A percentile compares a stretch with the other conserved stretches of the same genome.
phyloP scores from a whole-genome alignment of 148 eudicot genomes.

The Rhododendron ovatum region DNA sequence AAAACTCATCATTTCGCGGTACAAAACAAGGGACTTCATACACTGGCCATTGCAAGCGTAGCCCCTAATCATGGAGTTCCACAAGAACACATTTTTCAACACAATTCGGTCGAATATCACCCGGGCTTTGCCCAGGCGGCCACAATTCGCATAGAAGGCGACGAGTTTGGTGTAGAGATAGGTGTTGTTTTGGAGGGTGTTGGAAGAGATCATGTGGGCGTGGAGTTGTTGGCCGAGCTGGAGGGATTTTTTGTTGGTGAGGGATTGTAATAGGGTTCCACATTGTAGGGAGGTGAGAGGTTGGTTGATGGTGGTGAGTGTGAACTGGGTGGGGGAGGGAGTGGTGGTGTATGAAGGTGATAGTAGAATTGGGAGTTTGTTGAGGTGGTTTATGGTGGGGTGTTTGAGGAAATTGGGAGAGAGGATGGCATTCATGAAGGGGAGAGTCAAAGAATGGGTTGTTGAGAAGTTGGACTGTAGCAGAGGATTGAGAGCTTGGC shows the following conservation, averaged over 20 bases:
- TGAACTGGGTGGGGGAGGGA: background rate
- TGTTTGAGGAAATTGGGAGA: background rate
- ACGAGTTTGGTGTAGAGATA: constrained; percentile 15
- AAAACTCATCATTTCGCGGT: constrained; percentile 7
- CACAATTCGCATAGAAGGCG: constrained; percentile 16
- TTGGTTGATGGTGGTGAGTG: background rate
- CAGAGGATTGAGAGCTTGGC: background rate
- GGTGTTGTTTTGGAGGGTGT: constrained; percentile 13
- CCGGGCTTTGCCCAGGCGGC: background rate
- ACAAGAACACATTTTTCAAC: constrained; percentile 15
- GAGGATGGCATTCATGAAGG: background rate
- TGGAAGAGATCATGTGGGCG: constrained; percentile 10
- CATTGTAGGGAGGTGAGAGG: constrained; percentile 19
- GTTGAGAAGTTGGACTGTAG: background rate
- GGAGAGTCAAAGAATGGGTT: background rate
- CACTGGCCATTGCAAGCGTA: constrained; percentile 4
- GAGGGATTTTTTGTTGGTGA: constrained; percentile 13
- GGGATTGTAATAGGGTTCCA: constrained; percentile 14
- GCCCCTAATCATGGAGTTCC: constrained; percentile 21
- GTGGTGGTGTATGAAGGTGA: background rate
- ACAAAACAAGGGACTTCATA: constrained; percentile 3
- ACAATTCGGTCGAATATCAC: constrained; percentile 11
- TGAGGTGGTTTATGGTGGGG: background rate
- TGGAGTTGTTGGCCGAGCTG: constrained; percentile 8
- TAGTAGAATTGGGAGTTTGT: background rate